A percentile compares a stretch with the other conserved stretches of the same genome.
These are phyloP conservation scores for Amanita rubescens DNA, from an alignment of 768 basidiomycete species.

Conservation along the genomic window DNA sequence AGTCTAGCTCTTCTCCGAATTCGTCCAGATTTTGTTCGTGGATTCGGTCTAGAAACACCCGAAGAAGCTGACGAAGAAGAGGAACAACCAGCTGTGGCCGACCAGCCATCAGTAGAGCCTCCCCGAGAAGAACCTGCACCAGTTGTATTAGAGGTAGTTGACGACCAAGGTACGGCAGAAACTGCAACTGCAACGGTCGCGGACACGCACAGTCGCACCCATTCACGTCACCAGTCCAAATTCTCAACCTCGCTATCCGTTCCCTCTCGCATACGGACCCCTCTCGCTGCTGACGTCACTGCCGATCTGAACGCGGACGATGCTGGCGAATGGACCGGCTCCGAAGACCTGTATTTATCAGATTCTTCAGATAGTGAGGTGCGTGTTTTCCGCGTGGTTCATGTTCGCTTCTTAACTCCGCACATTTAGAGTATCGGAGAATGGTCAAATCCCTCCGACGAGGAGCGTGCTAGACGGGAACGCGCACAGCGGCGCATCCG, in stretches of 20 bases:
- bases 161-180: too few species aligned
- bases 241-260: conserved; percentile 64
- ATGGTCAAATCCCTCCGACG: conserved; percentile 88
- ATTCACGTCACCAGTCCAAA: conserved; percentile 64
- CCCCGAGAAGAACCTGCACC: conserved; percentile 8
- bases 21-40: conserved; percentile 66
- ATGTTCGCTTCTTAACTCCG: conserved; percentile 6
- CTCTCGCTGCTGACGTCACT: conserved; percentile 29
- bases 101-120: conserved; percentile 18
- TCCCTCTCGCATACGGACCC: conserved; percentile 46
- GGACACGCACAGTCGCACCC: conserved; percentile 41
- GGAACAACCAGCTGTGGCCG: conserved; percentile 26
- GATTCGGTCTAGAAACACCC: conserved; percentile 76
- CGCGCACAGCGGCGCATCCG: conserved; percentile 58
- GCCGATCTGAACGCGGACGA: conserved; percentile 28
- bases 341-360: conserved; percentile 51
- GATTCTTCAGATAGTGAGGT: conserved; percentile 69
- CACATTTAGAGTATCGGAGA: conserved; percentile 67
- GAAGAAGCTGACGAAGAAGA: conserved; percentile 65
- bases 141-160: not conserved
- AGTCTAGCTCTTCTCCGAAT: conserved; percentile 44
- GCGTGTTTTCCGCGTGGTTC: conserved; percentile 16
- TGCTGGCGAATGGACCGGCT: conserved; percentile 77
- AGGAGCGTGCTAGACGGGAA: conserved; percentile 69
- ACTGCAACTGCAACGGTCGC: conserved; percentile 17